phyloP scores from a whole-genome alignment of 176 grass and related monocot species.

The Carex littledalei region DNA sequence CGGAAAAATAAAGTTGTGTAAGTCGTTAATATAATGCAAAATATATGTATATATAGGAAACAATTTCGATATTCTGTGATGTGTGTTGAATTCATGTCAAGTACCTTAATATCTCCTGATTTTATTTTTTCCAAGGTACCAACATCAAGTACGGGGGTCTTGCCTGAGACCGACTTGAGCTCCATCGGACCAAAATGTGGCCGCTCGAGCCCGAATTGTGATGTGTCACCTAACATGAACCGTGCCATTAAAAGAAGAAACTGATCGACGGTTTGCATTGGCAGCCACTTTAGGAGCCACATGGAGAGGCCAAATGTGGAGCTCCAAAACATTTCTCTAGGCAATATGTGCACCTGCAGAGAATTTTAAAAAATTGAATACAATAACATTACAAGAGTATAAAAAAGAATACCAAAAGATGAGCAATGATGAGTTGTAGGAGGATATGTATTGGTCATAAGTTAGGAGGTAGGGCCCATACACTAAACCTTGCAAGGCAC shows the following conservation, averaged over 20 bases:
- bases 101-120: slow-evolving; percentile 67
- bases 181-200: slow-evolving; percentile 66
- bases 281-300: slow-evolving; percentile 48
- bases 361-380: not conserved
- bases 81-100: not conserved
- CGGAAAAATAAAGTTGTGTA: not conserved
- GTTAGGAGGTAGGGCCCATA: slow-evolving; percentile 31
- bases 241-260: slow-evolving; percentile 41
- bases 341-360: slow-evolving; percentile 67
- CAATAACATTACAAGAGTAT: slow-evolving; percentile 8
- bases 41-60: not conserved
- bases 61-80: not conserved
- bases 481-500: slow-evolving; percentile 30
- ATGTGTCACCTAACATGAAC: slow-evolving; percentile 52
- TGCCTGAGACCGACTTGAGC: slow-evolving; percentile 52
- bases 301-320: slow-evolving; percentile 73
- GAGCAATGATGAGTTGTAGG: slow-evolving; percentile 21
- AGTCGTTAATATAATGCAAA: slow-evolving; percentile 8
- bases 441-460: slow-evolving; percentile 18
- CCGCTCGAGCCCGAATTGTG: slow-evolving; percentile 42
- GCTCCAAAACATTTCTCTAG: slow-evolving; percentile 58
- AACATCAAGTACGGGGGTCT: slow-evolving; percentile 80
- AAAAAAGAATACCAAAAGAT: slow-evolving; percentile 26
- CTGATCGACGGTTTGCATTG: slow-evolving; percentile 41
- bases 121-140: slow-evolving; percentile 74